Percentiles rank a stretch among this genome's conserved stretches.
Conservation (phyloP, 352 stramenopile genomes). For the Phytophthora pisi region DNA sequence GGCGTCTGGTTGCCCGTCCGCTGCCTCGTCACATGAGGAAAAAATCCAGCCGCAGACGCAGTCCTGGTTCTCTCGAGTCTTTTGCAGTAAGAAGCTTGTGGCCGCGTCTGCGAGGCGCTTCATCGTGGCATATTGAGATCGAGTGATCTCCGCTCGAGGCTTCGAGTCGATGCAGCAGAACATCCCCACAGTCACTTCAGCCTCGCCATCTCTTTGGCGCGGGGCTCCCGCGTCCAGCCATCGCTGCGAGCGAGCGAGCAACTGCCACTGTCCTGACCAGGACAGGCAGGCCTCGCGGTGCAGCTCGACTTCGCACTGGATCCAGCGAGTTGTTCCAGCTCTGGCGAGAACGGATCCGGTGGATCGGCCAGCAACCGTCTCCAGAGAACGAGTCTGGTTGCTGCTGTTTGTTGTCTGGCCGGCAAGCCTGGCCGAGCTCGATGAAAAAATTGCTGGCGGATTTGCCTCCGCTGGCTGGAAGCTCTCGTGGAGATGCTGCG, state of each 20-base stretch:
- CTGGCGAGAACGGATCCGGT: neutral
- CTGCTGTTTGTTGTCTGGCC: too few relatives aligned
- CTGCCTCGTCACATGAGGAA: conserved; percentile 34
- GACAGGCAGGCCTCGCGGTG: conserved; percentile 11
- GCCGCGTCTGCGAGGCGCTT: conserved; percentile 17
- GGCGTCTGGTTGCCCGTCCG: neutral
- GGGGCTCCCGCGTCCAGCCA: too few relatives aligned
- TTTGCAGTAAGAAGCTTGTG: conserved; percentile 24
- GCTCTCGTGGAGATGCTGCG: too few relatives aligned
- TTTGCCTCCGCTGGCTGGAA: neutral
- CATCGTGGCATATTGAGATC: conserved; percentile 34
- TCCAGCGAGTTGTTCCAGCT: conserved; percentile 15
- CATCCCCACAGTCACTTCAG: conserved; percentile 19
- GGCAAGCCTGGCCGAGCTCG: conserved; percentile 3
- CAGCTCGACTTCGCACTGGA: conserved; percentile 21
- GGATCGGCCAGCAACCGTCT: too few relatives aligned
- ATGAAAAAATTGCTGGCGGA: conserved; percentile 21
- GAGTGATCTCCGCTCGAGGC: conserved; percentile 23
- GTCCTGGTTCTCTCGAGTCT: conserved; percentile 3
- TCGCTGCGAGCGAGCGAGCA: conserved; percentile 4
- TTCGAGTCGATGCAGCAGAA: conserved; percentile 37
- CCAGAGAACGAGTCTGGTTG: too few relatives aligned
- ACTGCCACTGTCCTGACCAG: conserved; percentile 1
- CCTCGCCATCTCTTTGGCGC: neutral
- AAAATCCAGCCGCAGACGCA: too few relatives aligned